These are phyloP conservation scores for Xylaria sp. DNA, from an alignment of 2,329 filamentous ascomycete species.

Conservation along the genomic window DNA sequence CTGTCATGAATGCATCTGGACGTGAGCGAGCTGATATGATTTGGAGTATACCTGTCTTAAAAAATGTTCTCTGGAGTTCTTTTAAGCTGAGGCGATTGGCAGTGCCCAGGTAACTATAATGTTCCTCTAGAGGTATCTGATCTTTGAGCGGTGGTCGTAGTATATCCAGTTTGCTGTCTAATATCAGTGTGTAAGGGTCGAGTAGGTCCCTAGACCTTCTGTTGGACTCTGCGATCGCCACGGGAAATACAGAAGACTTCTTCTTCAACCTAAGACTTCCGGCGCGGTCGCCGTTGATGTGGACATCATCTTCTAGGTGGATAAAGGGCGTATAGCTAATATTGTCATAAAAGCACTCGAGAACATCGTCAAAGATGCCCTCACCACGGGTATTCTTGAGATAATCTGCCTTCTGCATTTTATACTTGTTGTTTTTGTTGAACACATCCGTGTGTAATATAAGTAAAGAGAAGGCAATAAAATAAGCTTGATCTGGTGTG, in stretches of 20 bases:
- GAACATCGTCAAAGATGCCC: slow-evolving; percentile 90
- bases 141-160: slow-evolving; percentile 89
- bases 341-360: slow-evolving; percentile 98
- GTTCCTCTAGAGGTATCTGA: slow-evolving; percentile 91
- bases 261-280: slow-evolving; percentile 77
- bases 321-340: slow-evolving; percentile 99
- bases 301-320: slow-evolving; percentile 91
- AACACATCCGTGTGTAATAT: slow-evolving; percentile 99
- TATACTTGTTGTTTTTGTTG: slow-evolving; percentile 99
- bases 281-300: slow-evolving; percentile 79
- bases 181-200: slow-evolving; percentile 93
- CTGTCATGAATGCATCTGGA: slow-evolving; percentile 94
- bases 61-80: slow-evolving; percentile 87
- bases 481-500: slow-evolving; percentile 94
- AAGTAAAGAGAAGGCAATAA: slow-evolving; percentile 95
- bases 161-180: slow-evolving; percentile 86
- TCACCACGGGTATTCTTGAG: slow-evolving; percentile 94
- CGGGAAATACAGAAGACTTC: slow-evolving; percentile 74
- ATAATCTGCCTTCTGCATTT: slow-evolving; percentile 97
- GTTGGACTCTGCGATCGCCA: slow-evolving; percentile 70
- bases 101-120: slow-evolving; percentile 87
- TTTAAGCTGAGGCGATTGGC: slow-evolving; percentile 80
- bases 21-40: slow-evolving; percentile 94
- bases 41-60: slow-evolving; percentile 90
- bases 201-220: slow-evolving; percentile 84